These are phyloP conservation scores for Biscogniauxia marginata DNA, from an alignment of 2,329 filamentous ascomycete species.

Conservation along the genomic window DNA sequence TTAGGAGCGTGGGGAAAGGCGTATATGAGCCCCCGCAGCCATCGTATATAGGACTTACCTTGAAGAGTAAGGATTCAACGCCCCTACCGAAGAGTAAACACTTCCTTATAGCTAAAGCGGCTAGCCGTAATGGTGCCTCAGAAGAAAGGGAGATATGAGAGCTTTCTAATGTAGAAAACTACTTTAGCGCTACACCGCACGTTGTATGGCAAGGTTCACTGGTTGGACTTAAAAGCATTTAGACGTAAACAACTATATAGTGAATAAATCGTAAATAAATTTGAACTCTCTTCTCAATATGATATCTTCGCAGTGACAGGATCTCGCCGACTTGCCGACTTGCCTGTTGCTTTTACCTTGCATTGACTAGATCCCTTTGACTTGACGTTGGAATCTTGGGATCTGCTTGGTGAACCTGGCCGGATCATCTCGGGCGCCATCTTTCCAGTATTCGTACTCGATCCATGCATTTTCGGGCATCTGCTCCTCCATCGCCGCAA, in stretches of 20 bases:
- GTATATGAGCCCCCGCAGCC: neutral
- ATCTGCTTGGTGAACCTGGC: constrained; percentile 40
- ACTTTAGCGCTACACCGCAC: neutral
- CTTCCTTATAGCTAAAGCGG: neutral
- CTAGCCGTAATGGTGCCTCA: neutral
- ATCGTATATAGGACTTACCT: neutral
- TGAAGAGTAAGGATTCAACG: neutral
- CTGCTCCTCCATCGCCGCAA: constrained; percentile 61
- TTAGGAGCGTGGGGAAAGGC: neutral
- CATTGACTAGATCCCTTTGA: constrained; percentile 23
- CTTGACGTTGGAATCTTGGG: constrained; percentile 27
- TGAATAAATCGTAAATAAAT: neutral
- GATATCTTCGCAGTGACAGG: too few species aligned
- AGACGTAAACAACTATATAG: neutral
- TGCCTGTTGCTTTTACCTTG: neutral
- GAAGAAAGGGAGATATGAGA: neutral
- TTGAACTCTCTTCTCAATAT: neutral
- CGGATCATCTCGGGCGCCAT: constrained; percentile 42
- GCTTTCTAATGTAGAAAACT: neutral
- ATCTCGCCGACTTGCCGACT: too few species aligned
- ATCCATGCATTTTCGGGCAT: constrained; percentile 67
- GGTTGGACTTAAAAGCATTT: neutral
- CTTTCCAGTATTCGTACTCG: constrained; percentile 62
- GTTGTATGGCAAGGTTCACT: neutral
- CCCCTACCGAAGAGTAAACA: constrained; percentile 5